phyloP scores from a whole-genome alignment of 2,329 filamentous ascomycete genomes.

The Emmonsiellopsis sp. region DNA sequence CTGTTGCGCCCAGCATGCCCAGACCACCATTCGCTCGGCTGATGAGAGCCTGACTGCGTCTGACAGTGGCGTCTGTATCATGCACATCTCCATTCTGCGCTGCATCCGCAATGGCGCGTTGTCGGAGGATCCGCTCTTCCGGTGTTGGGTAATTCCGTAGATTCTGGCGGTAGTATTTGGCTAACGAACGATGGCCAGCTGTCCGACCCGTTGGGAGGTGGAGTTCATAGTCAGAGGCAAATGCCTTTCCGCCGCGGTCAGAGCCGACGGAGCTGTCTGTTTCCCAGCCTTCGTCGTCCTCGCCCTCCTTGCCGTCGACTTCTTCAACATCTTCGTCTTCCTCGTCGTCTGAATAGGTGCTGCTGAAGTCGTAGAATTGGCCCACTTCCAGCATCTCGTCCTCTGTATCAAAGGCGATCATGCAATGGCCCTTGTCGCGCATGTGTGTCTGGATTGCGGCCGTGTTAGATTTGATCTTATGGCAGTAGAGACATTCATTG shows the following conservation, averaged over 20 bases:
- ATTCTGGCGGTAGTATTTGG: constrained; percentile 88
- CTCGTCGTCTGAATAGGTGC: constrained; percentile 81
- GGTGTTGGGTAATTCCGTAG: constrained; percentile 72
- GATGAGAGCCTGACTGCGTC: constrained; percentile 47
- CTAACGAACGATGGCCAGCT: constrained; percentile 80
- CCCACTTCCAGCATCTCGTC: constrained; percentile 89
- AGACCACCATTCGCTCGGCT: constrained; percentile 62
- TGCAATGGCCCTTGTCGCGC: constrained; percentile 94
- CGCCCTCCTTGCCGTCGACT: constrained; percentile 41
- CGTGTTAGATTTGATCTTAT: constrained; percentile 68
- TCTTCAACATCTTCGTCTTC: constrained; percentile 27
- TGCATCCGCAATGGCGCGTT: constrained; percentile 47
- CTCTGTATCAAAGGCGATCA: constrained; percentile 83
- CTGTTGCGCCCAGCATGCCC: constrained; percentile 69
- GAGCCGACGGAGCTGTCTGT: constrained; percentile 88
- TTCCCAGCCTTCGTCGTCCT: constrained; percentile 75
- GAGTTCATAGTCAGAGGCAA: constrained; percentile 79
- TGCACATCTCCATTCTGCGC: constrained; percentile 42
- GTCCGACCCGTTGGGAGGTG: constrained; percentile 84
- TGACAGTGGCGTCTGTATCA: constrained; percentile 17
- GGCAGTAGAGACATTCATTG: constrained; percentile 81
- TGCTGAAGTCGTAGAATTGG: constrained; percentile 93
- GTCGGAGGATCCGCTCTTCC: constrained; percentile 62
- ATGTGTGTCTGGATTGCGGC: constrained; percentile 90
- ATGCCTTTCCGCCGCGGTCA: constrained; percentile 75